Base-by-base conservation (phyloP, 1,284 basidiomycete genomes). In the Fistulinella cinereoalba region DNA sequence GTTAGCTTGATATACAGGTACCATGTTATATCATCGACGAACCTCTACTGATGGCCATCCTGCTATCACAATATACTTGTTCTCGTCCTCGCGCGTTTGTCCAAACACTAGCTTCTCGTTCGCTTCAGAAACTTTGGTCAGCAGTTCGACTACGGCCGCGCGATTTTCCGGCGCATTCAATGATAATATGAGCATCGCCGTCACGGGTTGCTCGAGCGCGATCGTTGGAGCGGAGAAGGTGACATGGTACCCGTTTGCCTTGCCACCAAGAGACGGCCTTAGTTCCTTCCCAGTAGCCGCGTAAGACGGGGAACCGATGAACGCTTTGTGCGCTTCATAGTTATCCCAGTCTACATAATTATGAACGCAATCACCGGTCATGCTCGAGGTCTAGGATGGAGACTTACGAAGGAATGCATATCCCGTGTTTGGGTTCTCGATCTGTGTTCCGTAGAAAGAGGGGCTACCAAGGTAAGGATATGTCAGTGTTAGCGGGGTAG, bases 41-140 rank as follows among this genome's bases (percentile, higher is more conserved):
- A 61, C 64, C 53, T 60, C 50, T 6, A 60, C 46, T 4, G 50
- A 38, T 9, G 18, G 7, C 64, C 64, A 66, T 15, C 64, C 64
- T 1, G 39, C 23, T 7, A 62, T n/a, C 13, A 51, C 2, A 18
- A 60, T 3, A 40, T 50, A 55, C 44, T 52, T 61, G 47, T 53
- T 64, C 34, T 61, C 48, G 9, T 66, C 50, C 41, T 61, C 57
- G 25, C 37, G 46, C n/a, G 49, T 24, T 21, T 52, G 47, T 34
- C 60, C 60, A 27, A 63, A 63, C 10, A 65, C 51, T 11, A 60
- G 8, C 22, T 47, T 42, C 21, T 23, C 29, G 6, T 21, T 61
- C 3, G 15, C 39, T 10, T 52, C 54, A 0, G 58, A 52, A 18
- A 55, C 10, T 43, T 38, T 28, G 23, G 51, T 27, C 39, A 66